Evolutionary conservation across 2,329 filamentous ascomycete genomes (phyloP), one percentile per base, ranked within the genome.

Genomic region (Claviceps quebecensis): DNA sequence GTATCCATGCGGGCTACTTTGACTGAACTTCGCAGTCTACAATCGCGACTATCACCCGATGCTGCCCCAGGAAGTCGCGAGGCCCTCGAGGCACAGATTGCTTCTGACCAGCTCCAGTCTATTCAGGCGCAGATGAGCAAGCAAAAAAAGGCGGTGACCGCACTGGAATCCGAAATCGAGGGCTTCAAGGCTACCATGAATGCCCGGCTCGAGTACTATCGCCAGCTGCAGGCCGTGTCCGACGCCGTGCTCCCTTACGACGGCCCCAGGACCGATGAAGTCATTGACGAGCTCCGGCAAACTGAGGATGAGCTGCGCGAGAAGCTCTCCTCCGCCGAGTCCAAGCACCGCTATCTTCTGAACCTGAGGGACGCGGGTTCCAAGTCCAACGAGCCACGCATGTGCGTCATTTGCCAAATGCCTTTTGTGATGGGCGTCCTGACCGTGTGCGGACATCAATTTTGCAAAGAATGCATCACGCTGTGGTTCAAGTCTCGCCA

Each of bases 391-490:
- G 78, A 82, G 52, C 72, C 80, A 6, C 77, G 80, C 34, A 81
- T 85, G 48, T 98, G 93, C 63, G 79, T 94, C 51, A 96, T 98
- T 58, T 98, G 93, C 63, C 83, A 86, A 60, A 76, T 77, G 11
- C 63, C 73, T 0, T 95, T 96, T 59, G 81, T 84, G 53, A 72
- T 81, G n/a, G 91, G 91, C 50, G 80, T 86, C 49, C 72, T 91
- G 55, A 96, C 91, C 0, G 77, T 88, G 1, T 97, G 93, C 63
- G 91, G 91, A 0, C 93, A 98, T 62, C 81, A 88, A 56, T 97
- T 89, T 63, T 96, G 91, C 70, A 89, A 87, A 60, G 85, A 87
- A 29, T 97, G 93, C 65, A 83, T 97, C 58, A 73, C 75, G 39
- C 59, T 81, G 13, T 97, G 93, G 93, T 87, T 84, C 70, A 74